A percentile compares a stretch with the other conserved stretches of the same genome.
These are phyloP conservation scores for Pythium aquatile DNA, from an alignment of 352 stramenopile genomes.

Conservation along the genomic window DNA sequence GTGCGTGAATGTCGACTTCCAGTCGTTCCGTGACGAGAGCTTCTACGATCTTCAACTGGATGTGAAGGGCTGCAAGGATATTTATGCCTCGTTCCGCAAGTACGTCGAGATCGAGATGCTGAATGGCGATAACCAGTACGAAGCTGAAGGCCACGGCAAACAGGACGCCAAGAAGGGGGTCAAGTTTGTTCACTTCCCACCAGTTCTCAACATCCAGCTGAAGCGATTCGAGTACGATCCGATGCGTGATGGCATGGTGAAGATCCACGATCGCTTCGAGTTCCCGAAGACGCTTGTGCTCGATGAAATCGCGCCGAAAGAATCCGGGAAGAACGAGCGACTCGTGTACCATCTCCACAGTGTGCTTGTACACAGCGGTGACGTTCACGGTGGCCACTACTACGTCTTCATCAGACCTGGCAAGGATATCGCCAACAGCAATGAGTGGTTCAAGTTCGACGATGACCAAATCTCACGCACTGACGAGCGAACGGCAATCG, in stretches of 20 bases:
- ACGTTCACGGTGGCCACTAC: slow-evolving; percentile 87
- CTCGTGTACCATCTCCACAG: slow-evolving; percentile 83
- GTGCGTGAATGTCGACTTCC: slow-evolving; percentile 90
- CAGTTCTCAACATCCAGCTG: slow-evolving; percentile 91
- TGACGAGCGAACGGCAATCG: slow-evolving; percentile 66
- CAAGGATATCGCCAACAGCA: slow-evolving; percentile 59
- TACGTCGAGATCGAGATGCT: slow-evolving; percentile 93
- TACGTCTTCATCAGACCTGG: slow-evolving; percentile 88
- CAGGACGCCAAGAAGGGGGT: slow-evolving; percentile 90
- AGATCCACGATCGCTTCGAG: slow-evolving; percentile 88
- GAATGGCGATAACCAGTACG: slow-evolving; percentile 94
- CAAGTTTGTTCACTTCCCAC: slow-evolving; percentile 82
- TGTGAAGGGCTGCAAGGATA: slow-evolving; percentile 89
- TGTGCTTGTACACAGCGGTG: slow-evolving; percentile 82
- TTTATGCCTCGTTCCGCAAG: slow-evolving; percentile 90
- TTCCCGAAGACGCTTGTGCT: slow-evolving; percentile 77
- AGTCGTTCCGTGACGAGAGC: slow-evolving; percentile 85
- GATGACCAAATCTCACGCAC: slow-evolving; percentile 82
- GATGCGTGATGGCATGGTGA: slow-evolving; percentile 85
- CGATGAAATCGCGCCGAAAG: slow-evolving; percentile 55
- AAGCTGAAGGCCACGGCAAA: slow-evolving; percentile 85
- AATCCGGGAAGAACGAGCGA: slow-evolving; percentile 13
- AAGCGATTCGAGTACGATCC: slow-evolving; percentile 90
- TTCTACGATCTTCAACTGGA: slow-evolving; percentile 94
- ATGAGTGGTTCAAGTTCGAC: slow-evolving; percentile 82